Conservation (phyloP, 176 grass and related monocot species). For the Avena sativa region DNA sequence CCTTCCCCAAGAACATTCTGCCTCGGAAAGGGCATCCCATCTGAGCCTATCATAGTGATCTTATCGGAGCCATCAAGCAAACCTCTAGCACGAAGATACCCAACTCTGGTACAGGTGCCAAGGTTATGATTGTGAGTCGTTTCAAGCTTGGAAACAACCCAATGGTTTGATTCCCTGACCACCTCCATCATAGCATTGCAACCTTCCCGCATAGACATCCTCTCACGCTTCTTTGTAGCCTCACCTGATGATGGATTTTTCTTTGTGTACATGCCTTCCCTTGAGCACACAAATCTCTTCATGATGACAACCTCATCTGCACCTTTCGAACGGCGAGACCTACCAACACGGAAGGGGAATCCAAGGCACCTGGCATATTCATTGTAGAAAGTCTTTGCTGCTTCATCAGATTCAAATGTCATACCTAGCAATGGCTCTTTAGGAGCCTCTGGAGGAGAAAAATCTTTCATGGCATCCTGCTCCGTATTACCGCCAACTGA, state of each 20-base stretch:
- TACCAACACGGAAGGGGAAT: constrained; percentile 82
- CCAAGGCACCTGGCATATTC: constrained; percentile 73
- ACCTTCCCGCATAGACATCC: constrained; percentile 86
- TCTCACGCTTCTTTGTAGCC: constrained; percentile 69
- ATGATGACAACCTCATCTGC: constrained; percentile 83
- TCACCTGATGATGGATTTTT: constrained; percentile 50
- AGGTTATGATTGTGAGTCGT: constrained; percentile 84
- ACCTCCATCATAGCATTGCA: constrained; percentile 99
- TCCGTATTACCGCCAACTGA: constrained; percentile 29
- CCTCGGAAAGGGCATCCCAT: constrained; percentile 53
- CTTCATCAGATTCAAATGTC: constrained; percentile 75
- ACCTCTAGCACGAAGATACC: constrained; percentile 74
- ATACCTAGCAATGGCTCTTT: constrained; percentile 73
- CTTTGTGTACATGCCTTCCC: constrained; percentile 76
- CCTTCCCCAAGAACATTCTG: constrained; percentile 77
- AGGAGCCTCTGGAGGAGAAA: constrained; percentile 42
- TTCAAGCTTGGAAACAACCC: constrained; percentile 96
- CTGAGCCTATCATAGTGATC: constrained; percentile 51
- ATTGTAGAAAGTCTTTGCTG: constrained; percentile 87
- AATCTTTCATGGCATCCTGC: constrained; percentile 39
- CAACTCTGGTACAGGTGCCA: constrained; percentile 64
- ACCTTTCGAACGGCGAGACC: constrained; percentile 86
- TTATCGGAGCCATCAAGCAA: constrained; percentile 55
- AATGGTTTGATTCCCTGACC: constrained; percentile 62
- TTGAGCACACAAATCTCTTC: constrained; percentile 97